phyloP scores from a whole-genome alignment of 2,329 filamentous ascomycete genomes.

The Didymella sp. region DNA sequence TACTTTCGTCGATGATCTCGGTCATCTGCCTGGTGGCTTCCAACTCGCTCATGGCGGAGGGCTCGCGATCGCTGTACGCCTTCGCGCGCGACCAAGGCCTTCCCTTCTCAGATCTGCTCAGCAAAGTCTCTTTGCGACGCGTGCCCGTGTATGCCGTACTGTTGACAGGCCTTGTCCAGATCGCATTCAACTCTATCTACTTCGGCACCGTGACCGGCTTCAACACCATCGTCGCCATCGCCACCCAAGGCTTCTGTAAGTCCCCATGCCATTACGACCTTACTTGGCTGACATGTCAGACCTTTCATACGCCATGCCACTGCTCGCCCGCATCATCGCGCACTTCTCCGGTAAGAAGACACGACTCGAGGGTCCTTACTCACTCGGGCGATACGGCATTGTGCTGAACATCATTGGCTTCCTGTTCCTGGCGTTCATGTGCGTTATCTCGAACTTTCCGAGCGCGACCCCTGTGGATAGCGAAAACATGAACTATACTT shows the following conservation, averaged over 20 bases:
- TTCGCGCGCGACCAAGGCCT: constrained; percentile 62
- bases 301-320: constrained; percentile 64
- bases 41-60: constrained; percentile 58
- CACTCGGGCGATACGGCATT: constrained; percentile 55
- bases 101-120: constrained; percentile 58
- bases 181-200: constrained; percentile 62
- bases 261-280: too few species aligned
- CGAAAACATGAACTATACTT: constrained; percentile 66
- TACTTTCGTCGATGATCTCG: constrained; percentile 56
- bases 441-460: constrained; percentile 65
- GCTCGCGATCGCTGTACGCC: constrained; percentile 56
- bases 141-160: constrained; percentile 61
- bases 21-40: constrained; percentile 58
- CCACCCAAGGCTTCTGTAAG: constrained; percentile 64
- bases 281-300: constrained; percentile 44
- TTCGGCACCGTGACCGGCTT: constrained; percentile 64
- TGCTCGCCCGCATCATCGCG: constrained; percentile 59
- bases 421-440: constrained; percentile 61
- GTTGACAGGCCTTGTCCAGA: constrained; percentile 57
- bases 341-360: constrained; percentile 54
- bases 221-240: constrained; percentile 63
- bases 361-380: constrained; percentile 54
- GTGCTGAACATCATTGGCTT: constrained; percentile 59
- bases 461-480: constrained; percentile 58
- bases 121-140: constrained; percentile 57